Base-by-base conservation (phyloP, 1,284 basidiomycete species). In the Rhodotorula sp. region DNA sequence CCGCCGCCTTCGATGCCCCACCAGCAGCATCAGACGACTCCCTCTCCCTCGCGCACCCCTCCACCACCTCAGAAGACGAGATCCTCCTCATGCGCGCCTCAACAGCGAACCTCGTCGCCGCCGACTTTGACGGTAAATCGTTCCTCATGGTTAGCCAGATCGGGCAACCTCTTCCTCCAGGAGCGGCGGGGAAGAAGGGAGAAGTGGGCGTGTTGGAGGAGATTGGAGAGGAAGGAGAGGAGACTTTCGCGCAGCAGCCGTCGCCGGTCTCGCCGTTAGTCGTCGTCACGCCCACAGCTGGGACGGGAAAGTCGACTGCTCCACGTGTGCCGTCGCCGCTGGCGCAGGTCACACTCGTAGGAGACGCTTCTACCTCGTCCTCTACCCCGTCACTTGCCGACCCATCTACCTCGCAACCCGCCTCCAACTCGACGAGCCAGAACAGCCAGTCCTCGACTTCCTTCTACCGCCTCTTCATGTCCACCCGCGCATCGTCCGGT, bases 381-480 rank as follows among this genome's bases (percentile, higher is more conserved):
- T 50, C 56, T 22, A 16, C 52, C 16, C 11, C 54, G n/a, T 37
- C 52, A 11, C 28, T 10, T 20, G 16, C 26, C 22, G 4, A 18
- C 1, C 26, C 15, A 7, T 15, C 60, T 46, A 34, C 34, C 34
- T 34, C 34, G 34, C 34, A 34, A 34, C 34, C 34, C 34, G 34
- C 34, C 34, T 34, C 34, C 22, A 20, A 44, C 30, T 16, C 50
- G 40, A 44, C 40, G 40, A 13, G 16, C 15, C 40, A 44, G 11
- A 16, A 16, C 67, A 5, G 54, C 61, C 22, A 18, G 34, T 34
- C 34, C 30, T 48, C 46, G 3, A 34, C 52, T 4, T 69, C 70
- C 1, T 74, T 74, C 62, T 72, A 72, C 34, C 62, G 70, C 30
- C 48, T 52, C 44, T 74, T 72, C 50, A 61, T 74, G 63, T 48